Evolutionary conservation across 371 early-diverging fungal genomes (phyloP), one percentile per base, ranked within the genome.

Genomic region (Rhizomucor pusillus): DNA sequence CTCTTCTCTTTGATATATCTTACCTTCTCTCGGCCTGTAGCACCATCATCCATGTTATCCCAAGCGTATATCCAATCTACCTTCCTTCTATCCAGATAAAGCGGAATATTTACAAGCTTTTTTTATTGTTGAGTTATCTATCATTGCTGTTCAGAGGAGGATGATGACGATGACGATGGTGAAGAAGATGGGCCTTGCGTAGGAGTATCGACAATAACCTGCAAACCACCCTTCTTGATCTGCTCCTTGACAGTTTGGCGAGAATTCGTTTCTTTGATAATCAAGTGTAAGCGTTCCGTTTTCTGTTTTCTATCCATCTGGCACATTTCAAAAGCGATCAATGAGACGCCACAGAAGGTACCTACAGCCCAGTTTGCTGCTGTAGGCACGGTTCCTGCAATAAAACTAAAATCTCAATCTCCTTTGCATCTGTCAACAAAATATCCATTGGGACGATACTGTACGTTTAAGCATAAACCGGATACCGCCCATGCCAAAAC

Each of bases 331-430:
- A 77, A 77, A 3, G 61, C 60, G 24, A 73, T 52, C 4, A 54
- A 50, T 22, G 77, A 71, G 1, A 77, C 66, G 36, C 66, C 74
- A 57, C 71, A 66, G 47, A 77, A 77, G 0, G 69, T 51, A n/a
- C 56, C 77, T 6, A 77, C 77, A 14, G 77, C 74, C 77, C 77
- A 77, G 40, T 77, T 77, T 23, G 77, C 69, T 47, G 77, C 63
- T 2, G 71, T 67, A 5, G 68, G 63, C 3, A 77, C 52, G 1
- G 56, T 34, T 2, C 60, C 63, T 58, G 50, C 9, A n/a, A 53
- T 41, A 43, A 13, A 44, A 34, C 12, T 14, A 37, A 24, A 29
- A 39, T 10, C 19, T 14, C 22, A 4, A 20, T 20, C n/a, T 6
- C 35, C 47, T 47, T 50, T 43, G 11, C 16, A 45, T 18, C 10